phyloP scores from a whole-genome alignment of 1,139 yeast species.

The Kluyveromyces marxianus region DNA sequence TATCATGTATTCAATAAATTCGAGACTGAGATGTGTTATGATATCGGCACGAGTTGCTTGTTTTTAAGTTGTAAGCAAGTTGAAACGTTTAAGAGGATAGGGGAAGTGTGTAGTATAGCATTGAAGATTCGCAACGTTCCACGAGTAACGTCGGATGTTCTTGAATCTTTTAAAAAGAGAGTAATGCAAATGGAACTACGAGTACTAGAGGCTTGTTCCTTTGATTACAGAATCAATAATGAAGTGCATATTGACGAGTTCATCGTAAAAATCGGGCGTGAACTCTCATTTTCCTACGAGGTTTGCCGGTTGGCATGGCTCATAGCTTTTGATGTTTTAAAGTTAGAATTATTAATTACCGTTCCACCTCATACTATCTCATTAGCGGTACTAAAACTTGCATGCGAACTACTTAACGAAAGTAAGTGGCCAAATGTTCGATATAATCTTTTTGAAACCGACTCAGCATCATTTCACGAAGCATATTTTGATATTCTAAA shows the following conservation, averaged over 20 bases:
- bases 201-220: slow-evolving; percentile 64
- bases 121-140: slow-evolving; percentile 29
- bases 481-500: slow-evolving; percentile 57
- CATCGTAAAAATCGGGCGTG: slow-evolving; percentile 59
- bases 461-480: slow-evolving; percentile 48
- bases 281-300: slow-evolving; percentile 39
- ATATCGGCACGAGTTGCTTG: slow-evolving; percentile 66
- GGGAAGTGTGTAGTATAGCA: slow-evolving; percentile 38
- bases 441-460: slow-evolving; percentile 39
- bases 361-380: slow-evolving; percentile 81
- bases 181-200: slow-evolving; percentile 58
- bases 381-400: slow-evolving; percentile 51
- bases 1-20: slow-evolving; percentile 59
- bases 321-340: slow-evolving; percentile 63
- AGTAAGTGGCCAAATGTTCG: slow-evolving; percentile 16
- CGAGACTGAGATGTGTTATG: slow-evolving; percentile 37
- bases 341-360: slow-evolving; percentile 62
- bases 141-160: slow-evolving; percentile 25
- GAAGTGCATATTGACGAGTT: slow-evolving; percentile 53
- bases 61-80: slow-evolving; percentile 78
- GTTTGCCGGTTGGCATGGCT: slow-evolving; percentile 62
- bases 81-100: slow-evolving; percentile 77
- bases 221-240: slow-evolving; percentile 55
- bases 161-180: slow-evolving; percentile 46
- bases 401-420: slow-evolving; percentile 35